Conservation (phyloP, 768 basidiomycete genomes). For the Mrakia blollopis region DNA sequence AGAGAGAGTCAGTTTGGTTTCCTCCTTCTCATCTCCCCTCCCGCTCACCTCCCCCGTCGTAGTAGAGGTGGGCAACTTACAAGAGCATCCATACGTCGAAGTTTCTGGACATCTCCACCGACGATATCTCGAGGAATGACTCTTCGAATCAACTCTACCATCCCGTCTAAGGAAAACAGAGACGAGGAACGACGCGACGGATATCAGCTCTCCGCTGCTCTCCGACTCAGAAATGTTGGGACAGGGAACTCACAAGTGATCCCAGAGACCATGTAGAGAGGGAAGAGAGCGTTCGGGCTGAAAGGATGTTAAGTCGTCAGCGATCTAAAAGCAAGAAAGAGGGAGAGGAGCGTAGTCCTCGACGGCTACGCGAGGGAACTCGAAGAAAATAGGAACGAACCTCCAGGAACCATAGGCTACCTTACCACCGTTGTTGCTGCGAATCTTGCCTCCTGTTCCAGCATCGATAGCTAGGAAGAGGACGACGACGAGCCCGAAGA, state of each 20-base stretch:
- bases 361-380: too few relatives aligned
- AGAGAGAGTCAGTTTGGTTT: not conserved
- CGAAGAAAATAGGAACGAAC: too few relatives aligned
- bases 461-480: slow-evolving; percentile 40
- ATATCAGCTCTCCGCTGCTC: not conserved
- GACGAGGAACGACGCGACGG: too few relatives aligned
- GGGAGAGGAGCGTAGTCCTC: too few relatives aligned
- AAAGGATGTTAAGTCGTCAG: too few relatives aligned
- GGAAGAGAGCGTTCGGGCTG: slow-evolving; percentile 37
- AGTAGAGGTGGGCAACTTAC: not conserved
- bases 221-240: too few relatives aligned
- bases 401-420: not conserved
- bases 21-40: too few relatives aligned
- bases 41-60: too few relatives aligned
- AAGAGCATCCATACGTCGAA: slow-evolving; percentile 22
- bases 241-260: slow-evolving; percentile 28
- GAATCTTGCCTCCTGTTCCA: slow-evolving; percentile 35
- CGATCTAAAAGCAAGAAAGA: too few relatives aligned
- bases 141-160: slow-evolving; percentile 41
- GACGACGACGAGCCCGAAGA: slow-evolving; percentile 37
- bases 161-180: slow-evolving; percentile 30
- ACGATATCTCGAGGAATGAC: slow-evolving; percentile 36
- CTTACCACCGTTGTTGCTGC: slow-evolving; percentile 19
- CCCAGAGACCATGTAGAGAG: slow-evolving; percentile 38
- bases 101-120: slow-evolving; percentile 38